Base-by-base conservation (phyloP, 2,329 filamentous ascomycete genomes). In the Cytospora leucostoma region DNA sequence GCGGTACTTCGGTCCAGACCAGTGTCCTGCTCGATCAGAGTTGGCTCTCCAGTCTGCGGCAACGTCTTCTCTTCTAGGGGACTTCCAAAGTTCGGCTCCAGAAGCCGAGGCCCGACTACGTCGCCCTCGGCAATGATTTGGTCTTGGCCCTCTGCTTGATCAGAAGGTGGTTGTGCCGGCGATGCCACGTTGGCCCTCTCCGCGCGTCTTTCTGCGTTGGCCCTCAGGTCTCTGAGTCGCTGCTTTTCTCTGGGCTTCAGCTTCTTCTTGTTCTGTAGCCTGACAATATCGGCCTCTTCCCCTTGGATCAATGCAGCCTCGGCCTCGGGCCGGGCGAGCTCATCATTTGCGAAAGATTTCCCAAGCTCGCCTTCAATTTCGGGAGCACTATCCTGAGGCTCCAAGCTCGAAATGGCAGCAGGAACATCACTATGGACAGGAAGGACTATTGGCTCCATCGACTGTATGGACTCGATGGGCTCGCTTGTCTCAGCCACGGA, bases 161-260 rank as follows among this genome's bases (percentile, higher is more conserved):
- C 8, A 4, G 56, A 40, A 11, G 59, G 27, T 17, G 7, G 3
- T 34, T 35, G 13, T 21, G 53, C 27, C 5, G 51, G 17, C 27
- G 27, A 27, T 27, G 21, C 15, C 10, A 11, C 12, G 35, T 54
- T 19, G 27, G 60, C 56, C 21, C 54, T 56, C 37, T 63, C 63
- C 10, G 51, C 57, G 32, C 64, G 61, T 32, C 53, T 52, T 19
- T 64, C 61, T 21, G 40, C 38, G 27, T 49, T 61, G 15, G 54
- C 61, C 38, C 17, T 59, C 49, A 66, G 56, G 5, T 61, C 61
- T 32, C 49, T 59, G 32, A 65, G 52, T 15, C 61, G 64, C 19
- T 34, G 37, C n/a, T 61, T 66, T 38, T 66, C 64, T 47, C 58
- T 63, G n/a, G 58, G 32, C 21, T 55, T 63, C 13, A 35, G 53